phyloP scores from a whole-genome alignment of 306 rosid species.

The Rubus idaeus region DNA sequence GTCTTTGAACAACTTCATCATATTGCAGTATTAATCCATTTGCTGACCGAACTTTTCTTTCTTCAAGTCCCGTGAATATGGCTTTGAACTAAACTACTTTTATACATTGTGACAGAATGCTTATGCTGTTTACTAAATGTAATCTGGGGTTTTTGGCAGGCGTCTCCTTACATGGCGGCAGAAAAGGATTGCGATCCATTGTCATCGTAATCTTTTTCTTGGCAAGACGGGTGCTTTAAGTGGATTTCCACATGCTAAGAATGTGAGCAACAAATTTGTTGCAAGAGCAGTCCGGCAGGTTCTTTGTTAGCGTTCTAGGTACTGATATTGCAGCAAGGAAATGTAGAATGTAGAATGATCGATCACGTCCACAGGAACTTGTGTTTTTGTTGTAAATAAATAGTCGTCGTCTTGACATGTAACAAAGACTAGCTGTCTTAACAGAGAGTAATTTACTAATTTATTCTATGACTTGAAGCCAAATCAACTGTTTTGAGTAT shows the following conservation, averaged over 20 bases:
- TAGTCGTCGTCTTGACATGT: background rate
- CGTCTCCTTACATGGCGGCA: constrained; percentile 13
- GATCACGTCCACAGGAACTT: background rate
- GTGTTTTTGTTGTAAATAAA: background rate
- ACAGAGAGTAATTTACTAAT: background rate
- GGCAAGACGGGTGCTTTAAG: background rate
- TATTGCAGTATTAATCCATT: background rate
- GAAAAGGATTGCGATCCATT: constrained; percentile 23
- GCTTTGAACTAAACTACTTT: background rate
- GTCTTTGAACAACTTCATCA: background rate
- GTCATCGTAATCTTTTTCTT: background rate
- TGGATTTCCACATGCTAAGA: background rate
- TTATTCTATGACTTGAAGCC: background rate
- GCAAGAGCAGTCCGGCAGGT: background rate
- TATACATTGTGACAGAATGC: background rate
- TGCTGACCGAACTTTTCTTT: background rate
- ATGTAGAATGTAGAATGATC: background rate
- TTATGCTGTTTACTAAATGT: constrained; percentile 21
- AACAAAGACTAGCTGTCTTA: background rate
- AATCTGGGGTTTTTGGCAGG: constrained; percentile 13
- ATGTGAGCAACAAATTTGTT: background rate
- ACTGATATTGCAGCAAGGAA: background rate
- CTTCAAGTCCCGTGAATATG: background rate
- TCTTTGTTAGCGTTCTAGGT: background rate
- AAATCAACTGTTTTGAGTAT: background rate